Conservation (phyloP, 2,329 filamentous ascomycete genomes). For the Elsinoe arachidis region DNA sequence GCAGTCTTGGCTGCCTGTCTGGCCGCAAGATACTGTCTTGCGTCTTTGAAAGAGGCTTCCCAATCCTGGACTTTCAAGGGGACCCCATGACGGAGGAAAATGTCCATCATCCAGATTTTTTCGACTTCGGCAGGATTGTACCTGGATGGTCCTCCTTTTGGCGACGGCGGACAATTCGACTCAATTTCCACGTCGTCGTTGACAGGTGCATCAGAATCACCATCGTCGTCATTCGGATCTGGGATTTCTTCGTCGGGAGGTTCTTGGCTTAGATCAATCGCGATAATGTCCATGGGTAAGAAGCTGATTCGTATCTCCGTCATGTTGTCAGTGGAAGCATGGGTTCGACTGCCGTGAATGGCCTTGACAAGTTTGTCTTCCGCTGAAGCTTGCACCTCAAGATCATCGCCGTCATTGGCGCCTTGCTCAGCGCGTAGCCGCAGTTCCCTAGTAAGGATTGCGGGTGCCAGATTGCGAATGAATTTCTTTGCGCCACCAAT, state of each 20-base stretch:
- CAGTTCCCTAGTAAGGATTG: slow-evolving; percentile 57
- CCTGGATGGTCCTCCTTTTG: slow-evolving; percentile 35
- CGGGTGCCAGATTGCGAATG: slow-evolving; percentile 68
- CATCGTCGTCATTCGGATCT: slow-evolving; percentile 26
- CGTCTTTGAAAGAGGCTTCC: slow-evolving; percentile 38
- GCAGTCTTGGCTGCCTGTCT: slow-evolving; percentile 21
- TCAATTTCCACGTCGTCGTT: slow-evolving; percentile 26
- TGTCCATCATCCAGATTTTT: slow-evolving; percentile 60
- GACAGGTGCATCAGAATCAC: slow-evolving; percentile 24
- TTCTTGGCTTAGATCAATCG: slow-evolving; percentile 66
- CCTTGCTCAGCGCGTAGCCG: slow-evolving; percentile 28
- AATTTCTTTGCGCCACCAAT: slow-evolving; percentile 75
- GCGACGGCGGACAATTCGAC: slow-evolving; percentile 24
- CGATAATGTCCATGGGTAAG: slow-evolving; percentile 66
- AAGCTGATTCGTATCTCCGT: slow-evolving; percentile 73
- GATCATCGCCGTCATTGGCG: slow-evolving; percentile 17
- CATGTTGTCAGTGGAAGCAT: slow-evolving; percentile 65
- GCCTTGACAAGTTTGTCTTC: slow-evolving; percentile 52
- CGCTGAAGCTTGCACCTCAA: slow-evolving; percentile 35
- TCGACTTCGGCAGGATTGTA: slow-evolving; percentile 61
- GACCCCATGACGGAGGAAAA: slow-evolving; percentile 54
- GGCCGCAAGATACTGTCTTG: slow-evolving; percentile 22
- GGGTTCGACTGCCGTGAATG: slow-evolving; percentile 59
- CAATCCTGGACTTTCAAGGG: slow-evolving; percentile 59
- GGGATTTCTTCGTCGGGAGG: slow-evolving; percentile 59